Evolutionary conservation across 2,329 filamentous ascomycete species (phyloP).

Genomic region (Coniochaeta prunicola): DNA sequence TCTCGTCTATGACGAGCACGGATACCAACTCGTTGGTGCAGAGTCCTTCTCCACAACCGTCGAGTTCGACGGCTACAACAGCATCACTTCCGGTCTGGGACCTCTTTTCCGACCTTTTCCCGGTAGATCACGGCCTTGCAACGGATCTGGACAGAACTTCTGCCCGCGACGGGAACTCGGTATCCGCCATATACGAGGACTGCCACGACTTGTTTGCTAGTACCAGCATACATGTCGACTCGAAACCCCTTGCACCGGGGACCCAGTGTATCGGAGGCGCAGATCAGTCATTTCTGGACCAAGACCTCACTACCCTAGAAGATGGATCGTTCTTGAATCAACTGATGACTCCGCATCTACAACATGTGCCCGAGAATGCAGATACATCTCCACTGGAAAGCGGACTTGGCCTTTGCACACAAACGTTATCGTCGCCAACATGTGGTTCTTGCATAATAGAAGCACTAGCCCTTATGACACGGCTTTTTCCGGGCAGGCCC

Average conservation of each 20-base stretch:
- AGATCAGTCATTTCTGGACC: background rate
- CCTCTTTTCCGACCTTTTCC: background rate
- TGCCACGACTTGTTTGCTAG: background rate
- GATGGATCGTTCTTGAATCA: background rate
- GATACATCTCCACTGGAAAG: background rate
- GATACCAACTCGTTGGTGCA: background rate
- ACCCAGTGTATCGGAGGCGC: background rate
- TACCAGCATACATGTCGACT: background rate
- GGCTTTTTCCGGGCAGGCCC: constrained; percentile 11
- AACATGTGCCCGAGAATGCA: background rate
- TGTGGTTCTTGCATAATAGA: constrained; percentile 9
- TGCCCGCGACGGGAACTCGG: background rate
- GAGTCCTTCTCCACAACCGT: background rate
- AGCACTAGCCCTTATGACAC: constrained; percentile 15
- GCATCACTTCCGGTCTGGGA: background rate
- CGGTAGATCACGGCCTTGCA: background rate
- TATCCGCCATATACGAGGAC: background rate
- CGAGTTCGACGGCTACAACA: background rate
- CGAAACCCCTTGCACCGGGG: background rate
- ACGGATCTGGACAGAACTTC: background rate
- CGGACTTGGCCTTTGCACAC: background rate
- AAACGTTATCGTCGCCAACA: background rate
- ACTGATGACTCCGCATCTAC: background rate
- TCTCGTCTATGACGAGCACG: background rate
- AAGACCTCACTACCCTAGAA: constrained; percentile 1